Conservation (phyloP, 2,329 filamentous ascomycete species). For the Grosmannia clavigera region DNA sequence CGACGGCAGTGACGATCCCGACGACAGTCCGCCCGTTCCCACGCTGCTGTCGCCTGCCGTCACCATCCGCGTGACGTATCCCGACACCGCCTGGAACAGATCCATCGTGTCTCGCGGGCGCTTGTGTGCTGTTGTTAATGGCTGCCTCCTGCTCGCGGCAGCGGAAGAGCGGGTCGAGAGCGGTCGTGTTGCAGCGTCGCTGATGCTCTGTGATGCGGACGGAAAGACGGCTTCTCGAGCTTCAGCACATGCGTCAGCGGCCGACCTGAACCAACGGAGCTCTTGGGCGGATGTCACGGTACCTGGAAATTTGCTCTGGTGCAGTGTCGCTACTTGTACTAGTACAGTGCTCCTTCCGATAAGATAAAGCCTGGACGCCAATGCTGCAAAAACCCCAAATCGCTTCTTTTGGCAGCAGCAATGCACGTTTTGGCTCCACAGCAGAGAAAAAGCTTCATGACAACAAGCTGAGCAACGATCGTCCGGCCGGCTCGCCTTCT, state of each 20-base stretch:
- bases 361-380: neutral
- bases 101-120: constrained; percentile 52
- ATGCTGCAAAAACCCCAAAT: neutral
- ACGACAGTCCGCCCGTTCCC: constrained; percentile 45
- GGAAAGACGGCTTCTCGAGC: neutral
- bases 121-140: constrained; percentile 13
- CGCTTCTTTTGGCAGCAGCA: neutral
- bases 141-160: neutral
- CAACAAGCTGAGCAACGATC: neutral
- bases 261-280: neutral
- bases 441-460: neutral
- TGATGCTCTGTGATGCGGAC: neutral
- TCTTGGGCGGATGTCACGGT: neutral
- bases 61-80: constrained; percentile 95
- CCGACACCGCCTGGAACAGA: constrained; percentile 79
- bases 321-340: neutral
- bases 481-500: neutral
- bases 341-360: neutral
- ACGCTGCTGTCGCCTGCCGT: constrained; percentile 60
- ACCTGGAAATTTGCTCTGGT: neutral
- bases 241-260: constrained; percentile 1
- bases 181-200: neutral
- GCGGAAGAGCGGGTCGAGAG: neutral
- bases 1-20: constrained; percentile 33
- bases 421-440: neutral